Evolutionary conservation across 371 early-diverging fungal genomes (phyloP).

Genomic region (Fennellomyces sp.): DNA sequence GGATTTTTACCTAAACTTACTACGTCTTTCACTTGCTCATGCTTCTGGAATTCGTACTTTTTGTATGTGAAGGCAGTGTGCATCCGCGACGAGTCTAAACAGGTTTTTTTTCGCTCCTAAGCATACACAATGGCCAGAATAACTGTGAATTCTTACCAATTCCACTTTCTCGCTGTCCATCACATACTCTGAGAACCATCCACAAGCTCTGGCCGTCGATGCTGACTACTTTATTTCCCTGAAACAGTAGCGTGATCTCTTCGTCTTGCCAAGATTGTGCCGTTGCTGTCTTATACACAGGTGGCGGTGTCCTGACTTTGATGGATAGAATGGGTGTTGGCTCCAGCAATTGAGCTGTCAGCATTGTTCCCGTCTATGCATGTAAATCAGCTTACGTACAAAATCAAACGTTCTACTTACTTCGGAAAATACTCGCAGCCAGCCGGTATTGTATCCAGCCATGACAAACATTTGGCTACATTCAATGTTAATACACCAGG

Average conservation of each 20-base stretch:
- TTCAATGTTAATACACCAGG: neutral
- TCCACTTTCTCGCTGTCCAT: slow-evolving; percentile 42
- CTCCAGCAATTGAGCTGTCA: slow-evolving; percentile 63
- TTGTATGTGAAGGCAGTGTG: slow-evolving; percentile 62
- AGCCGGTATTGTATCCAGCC: slow-evolving; percentile 63
- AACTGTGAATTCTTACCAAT: slow-evolving; percentile 27
- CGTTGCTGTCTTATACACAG: slow-evolving; percentile 28
- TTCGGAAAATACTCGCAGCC: slow-evolving; percentile 65
- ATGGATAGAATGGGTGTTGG: slow-evolving; percentile 51
- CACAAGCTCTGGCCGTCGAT: slow-evolving; percentile 67
- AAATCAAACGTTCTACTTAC: slow-evolving; percentile 20
- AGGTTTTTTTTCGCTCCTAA: too few species aligned
- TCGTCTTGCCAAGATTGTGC: slow-evolving; percentile 50
- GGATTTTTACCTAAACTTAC: slow-evolving; percentile 49
- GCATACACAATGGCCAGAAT: too few species aligned
- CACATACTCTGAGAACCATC: slow-evolving; percentile 61
- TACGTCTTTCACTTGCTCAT: slow-evolving; percentile 53
- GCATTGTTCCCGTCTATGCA: slow-evolving; percentile 48
- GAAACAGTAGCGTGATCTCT: slow-evolving; percentile 60
- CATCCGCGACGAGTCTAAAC: slow-evolving; percentile 43
- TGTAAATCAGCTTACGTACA: neutral
- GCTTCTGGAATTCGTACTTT: slow-evolving; percentile 61
- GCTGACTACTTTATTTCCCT: slow-evolving; percentile 55
- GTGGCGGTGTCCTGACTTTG: slow-evolving; percentile 55
- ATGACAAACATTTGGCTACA: slow-evolving; percentile 59